Conservation (phyloP, 257 asterid species). For the Solanum chmielewskii region DNA sequence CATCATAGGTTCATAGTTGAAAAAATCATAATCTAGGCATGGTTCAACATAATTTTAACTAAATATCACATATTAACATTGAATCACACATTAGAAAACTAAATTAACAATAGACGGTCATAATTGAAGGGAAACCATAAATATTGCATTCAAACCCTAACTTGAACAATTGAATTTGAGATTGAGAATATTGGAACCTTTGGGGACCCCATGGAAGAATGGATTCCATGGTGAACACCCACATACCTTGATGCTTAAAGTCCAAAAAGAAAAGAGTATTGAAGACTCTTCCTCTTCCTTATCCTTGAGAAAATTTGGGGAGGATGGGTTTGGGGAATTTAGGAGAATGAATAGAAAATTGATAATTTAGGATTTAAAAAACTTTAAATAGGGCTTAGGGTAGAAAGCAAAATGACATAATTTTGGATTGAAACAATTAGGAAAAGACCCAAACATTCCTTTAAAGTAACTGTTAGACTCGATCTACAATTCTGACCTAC, state of each 20-base stretch:
- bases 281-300: neutral
- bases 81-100: neutral
- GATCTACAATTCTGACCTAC: neutral
- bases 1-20: neutral
- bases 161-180: neutral
- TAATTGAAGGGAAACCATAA: neutral
- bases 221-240: neutral
- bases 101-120: neutral
- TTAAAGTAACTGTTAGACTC: accelerated
- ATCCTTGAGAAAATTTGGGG: neutral
- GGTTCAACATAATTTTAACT: neutral
- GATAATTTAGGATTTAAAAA: neutral
- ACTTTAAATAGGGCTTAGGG: neutral
- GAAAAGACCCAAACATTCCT: neutral
- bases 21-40: neutral
- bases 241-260: neutral
- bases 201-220: neutral
- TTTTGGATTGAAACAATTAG: neutral
- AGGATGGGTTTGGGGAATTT: neutral
- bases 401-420: neutral
- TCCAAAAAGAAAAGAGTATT: neutral
- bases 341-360: neutral
- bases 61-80: neutral
- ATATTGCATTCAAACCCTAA: neutral
- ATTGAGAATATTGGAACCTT: neutral